These are phyloP conservation scores for Cytidiella melzeri DNA, from an alignment of 768 basidiomycete species.

Conservation along the genomic window DNA sequence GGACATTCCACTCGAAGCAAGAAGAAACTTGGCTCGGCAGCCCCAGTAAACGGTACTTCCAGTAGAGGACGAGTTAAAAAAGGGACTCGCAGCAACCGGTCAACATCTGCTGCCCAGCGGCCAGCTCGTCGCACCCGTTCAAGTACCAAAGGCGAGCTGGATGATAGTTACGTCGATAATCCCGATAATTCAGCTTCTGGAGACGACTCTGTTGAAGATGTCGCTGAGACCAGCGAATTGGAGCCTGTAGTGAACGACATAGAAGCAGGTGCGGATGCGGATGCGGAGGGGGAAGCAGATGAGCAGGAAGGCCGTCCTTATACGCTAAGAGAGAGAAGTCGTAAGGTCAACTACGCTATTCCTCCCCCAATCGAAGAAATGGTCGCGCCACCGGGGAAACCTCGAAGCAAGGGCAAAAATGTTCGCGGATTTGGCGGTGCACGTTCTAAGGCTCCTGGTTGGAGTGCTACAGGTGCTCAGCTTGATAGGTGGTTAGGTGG, in stretches of 20 bases:
- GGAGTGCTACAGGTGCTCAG: conserved; percentile 78
- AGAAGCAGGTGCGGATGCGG: conserved; percentile 30
- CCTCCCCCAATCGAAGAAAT: conserved; percentile 78
- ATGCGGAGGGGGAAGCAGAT: conserved; percentile 41
- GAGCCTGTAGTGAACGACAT: conserved; percentile 36
- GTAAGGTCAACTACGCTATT: conserved; percentile 72
- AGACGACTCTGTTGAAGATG: conserved; percentile 50
- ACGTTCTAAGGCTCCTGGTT: conserved; percentile 50
- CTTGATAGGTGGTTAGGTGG: conserved; percentile 75
- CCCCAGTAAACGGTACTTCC: too few species aligned
- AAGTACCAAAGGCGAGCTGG: conserved; percentile 33
- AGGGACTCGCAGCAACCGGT: conserved; percentile 23
- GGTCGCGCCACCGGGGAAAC: conserved; percentile 37
- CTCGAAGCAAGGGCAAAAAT: conserved; percentile 19
- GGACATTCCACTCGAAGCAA: conserved; percentile 37
- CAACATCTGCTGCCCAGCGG: conserved; percentile 15
- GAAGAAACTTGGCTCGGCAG: too few species aligned
- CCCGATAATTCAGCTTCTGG: conserved; percentile 35
- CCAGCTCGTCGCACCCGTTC: conserved; percentile 23
- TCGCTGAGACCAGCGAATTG: conserved; percentile 46
- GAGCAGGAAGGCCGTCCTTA: conserved; percentile 54
- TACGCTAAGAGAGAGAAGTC: conserved; percentile 50
- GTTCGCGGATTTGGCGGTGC: conserved; percentile 28
- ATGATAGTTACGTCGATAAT: conserved; percentile 45
- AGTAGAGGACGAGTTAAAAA: too few species aligned